Evolutionary conservation across 371 early-diverging fungal genomes (phyloP).

Genomic region (Mucor saturninus): DNA sequence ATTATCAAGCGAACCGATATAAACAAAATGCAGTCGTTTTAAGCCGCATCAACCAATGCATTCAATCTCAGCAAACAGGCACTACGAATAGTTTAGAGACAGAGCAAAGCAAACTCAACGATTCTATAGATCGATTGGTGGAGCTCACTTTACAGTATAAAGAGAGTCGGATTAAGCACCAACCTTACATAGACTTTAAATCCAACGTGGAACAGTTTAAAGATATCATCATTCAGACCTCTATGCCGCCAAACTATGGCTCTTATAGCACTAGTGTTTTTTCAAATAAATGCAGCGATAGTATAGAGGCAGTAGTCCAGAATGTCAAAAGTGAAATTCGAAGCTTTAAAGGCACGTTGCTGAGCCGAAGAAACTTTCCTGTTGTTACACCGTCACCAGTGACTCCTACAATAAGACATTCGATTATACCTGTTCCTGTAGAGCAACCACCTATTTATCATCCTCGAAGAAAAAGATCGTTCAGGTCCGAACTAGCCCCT

Average conservation of each 20-base stretch:
- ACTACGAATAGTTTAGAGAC: background rate
- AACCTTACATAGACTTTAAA: background rate
- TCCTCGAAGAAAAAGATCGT: conserved; percentile 20
- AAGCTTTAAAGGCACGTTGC: conserved; percentile 31
- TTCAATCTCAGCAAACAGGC: background rate
- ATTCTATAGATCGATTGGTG: background rate
- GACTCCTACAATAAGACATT: background rate
- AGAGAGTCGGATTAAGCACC: background rate
- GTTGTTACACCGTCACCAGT: background rate
- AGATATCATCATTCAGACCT: background rate
- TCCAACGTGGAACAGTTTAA: conserved; percentile 1
- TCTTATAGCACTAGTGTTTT: conserved; percentile 8
- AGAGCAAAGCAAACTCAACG: conserved; percentile 1
- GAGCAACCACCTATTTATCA: conserved; percentile 5
- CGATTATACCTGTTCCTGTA: background rate
- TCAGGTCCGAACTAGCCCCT: conserved; percentile 13
- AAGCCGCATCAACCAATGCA: background rate
- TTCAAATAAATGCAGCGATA: conserved; percentile 11
- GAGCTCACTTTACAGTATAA: background rate
- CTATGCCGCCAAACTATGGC: background rate
- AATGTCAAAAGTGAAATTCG: conserved; percentile 37
- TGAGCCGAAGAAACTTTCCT: conserved; percentile 40
- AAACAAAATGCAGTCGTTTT: conserved; percentile 3
- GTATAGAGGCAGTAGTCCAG: conserved; percentile 17
- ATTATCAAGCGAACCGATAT: conserved; percentile 25